Percentiles rank a stretch among this genome's conserved stretches.
Evolutionary conservation across 192 early-diverging fungal species (phyloP).

Genomic region (Backusella macrospora): DNA sequence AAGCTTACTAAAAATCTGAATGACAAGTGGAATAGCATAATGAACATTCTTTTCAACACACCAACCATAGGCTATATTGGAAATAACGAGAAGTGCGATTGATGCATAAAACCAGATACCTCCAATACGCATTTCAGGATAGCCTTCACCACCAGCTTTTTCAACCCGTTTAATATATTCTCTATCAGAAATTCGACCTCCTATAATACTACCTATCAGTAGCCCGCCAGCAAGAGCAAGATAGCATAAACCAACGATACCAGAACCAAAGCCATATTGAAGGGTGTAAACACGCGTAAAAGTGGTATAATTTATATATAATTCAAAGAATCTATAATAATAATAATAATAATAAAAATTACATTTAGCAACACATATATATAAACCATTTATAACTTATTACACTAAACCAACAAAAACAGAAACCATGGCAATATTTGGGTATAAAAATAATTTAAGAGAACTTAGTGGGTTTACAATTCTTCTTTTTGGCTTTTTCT

Average conservation of each 20-base stretch:
- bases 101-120: slow-evolving; percentile 19
- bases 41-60: slow-evolving; percentile 35
- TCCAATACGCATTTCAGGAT: slow-evolving; percentile 38
- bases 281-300: slow-evolving; percentile 38
- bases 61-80: slow-evolving; percentile 40
- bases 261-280: slow-evolving; percentile 37
- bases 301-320: slow-evolving; percentile 37
- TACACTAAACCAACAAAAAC: slow-evolving; percentile 32
- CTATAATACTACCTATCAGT: slow-evolving; percentile 21
- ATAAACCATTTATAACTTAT: neutral
- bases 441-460: slow-evolving; percentile 23
- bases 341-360: too few relatives aligned
- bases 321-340: slow-evolving; percentile 33
- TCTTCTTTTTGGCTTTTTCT: slow-evolving; percentile 12
- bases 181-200: slow-evolving; percentile 29
- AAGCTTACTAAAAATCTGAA: slow-evolving; percentile 38
- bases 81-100: slow-evolving; percentile 8
- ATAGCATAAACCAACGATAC: slow-evolving; percentile 42
- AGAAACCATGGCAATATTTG: slow-evolving; percentile 34
- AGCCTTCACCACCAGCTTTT: slow-evolving; percentile 15
- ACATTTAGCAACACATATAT: neutral
- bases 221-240: slow-evolving; percentile 31
- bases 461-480: slow-evolving; percentile 34
- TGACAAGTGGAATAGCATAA: slow-evolving; percentile 34
- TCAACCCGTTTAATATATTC: slow-evolving; percentile 27